Base-by-base conservation (phyloP, 345 rosid species). In the Eucalyptus regnans region DNA sequence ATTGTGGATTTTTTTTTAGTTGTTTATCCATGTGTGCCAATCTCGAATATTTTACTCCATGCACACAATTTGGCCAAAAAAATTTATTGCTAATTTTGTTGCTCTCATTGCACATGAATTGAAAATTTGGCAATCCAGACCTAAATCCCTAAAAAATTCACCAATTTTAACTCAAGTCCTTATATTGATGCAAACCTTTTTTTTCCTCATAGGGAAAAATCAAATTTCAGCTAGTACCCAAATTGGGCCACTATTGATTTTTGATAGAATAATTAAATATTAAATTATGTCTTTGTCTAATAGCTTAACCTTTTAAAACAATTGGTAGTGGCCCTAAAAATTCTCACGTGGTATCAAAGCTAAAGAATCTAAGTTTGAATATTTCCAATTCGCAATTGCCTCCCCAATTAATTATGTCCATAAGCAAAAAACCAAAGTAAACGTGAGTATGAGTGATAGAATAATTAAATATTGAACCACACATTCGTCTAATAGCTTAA, bases 261-360 rank as follows among this genome's bases (percentile, higher is more conserved):
- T 52, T 52, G 23, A 18, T 52, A 52, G 23, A 9, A 52, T 52
- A 52, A 18, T 52, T 7, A 52, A 52, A 52, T 52, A 52, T 52
- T 18, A 4, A 52, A 52, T 2, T 3, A 52, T 52, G 23, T 4
- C 0, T 52, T 52, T 3, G 2, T 52, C 58, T 18, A 52, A 52
- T 1, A 52, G 4, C 58, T 52, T 52, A 52, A 52, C 9, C 0
- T 52, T 52, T 0, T 7, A 52, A 52, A 52, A 52, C 58, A 52
- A 1, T 52, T 52, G 9, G 10, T 0, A 52, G 0, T 52, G 20
- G 4, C 4, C 23, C 23, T 52, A 18, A 52, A 52, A 52, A 52
- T 52, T 52, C 23, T 52, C 4, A 52, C 0, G 0, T 52, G 9
- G 8, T 52, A 18, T 18, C 10, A 52, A 0, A 52, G 23, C 23